A percentile compares a stretch with the other conserved stretches of the same genome.
Conservation (phyloP, 2,329 filamentous ascomycete species). For the Venturia aucupariae region DNA sequence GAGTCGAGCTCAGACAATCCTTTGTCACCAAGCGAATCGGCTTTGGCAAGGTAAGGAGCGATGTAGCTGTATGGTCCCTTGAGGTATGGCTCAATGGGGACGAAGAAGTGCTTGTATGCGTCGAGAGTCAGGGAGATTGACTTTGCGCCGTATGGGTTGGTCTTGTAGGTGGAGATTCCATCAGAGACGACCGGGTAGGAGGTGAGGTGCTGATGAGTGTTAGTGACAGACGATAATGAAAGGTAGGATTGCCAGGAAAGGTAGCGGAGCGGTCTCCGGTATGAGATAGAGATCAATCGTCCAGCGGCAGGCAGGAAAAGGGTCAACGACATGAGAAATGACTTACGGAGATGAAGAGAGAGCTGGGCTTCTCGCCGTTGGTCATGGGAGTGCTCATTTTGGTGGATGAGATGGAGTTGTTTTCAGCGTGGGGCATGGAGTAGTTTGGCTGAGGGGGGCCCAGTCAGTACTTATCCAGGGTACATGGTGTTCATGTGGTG, state of each 20-base stretch:
- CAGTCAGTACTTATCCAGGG: background rate
- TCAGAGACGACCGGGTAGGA: conserved; percentile 79
- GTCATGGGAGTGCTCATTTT: conserved; percentile 22
- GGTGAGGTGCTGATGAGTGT: conserved; percentile 59
- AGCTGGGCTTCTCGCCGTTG: conserved; percentile 32
- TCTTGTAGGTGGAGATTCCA: conserved; percentile 66
- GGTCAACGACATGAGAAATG: background rate
- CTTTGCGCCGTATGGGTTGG: conserved; percentile 74
- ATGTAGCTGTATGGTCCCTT: conserved; percentile 72
- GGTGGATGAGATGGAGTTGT: background rate
- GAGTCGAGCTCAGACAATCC: conserved; percentile 29
- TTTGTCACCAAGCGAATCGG: conserved; percentile 47
- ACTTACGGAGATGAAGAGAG: conserved; percentile 32
- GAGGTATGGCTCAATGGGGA: conserved; percentile 70
- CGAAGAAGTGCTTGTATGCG: conserved; percentile 67
- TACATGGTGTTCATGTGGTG: background rate
- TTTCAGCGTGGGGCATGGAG: conserved; percentile 13
- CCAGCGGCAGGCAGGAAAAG: background rate
- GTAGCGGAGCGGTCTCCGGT: background rate
- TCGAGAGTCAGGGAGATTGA: conserved; percentile 67
- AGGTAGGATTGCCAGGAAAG: no score
- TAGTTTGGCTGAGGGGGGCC: background rate
- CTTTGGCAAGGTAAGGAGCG: conserved; percentile 74
- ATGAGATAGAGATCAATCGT: background rate
- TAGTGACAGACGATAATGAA: background rate